Percentiles rank a stretch among this genome's conserved stretches.
Conservation (phyloP, 139 green algal species). For the Coelastrella sp. region DNA sequence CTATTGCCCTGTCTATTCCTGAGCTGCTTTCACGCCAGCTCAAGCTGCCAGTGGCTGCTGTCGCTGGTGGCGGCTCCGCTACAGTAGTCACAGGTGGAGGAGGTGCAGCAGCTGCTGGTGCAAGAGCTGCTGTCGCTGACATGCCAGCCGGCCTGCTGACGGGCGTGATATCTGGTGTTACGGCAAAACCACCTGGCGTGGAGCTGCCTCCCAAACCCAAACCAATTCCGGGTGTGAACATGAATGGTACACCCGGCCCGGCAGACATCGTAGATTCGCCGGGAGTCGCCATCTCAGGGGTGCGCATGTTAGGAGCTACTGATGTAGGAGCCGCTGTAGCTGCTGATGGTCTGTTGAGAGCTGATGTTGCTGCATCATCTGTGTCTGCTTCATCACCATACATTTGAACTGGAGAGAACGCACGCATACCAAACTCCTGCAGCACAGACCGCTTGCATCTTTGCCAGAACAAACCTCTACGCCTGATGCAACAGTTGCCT, state of each 20-base stretch:
- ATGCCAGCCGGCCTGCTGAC: constrained; percentile 21
- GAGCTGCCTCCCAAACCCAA: not conserved
- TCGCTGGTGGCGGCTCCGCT: not conserved
- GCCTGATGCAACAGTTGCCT: no score
- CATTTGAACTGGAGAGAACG: constrained; percentile 40
- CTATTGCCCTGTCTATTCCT: not conserved
- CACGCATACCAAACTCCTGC: constrained; percentile 39
- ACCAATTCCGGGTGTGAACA: constrained; percentile 43
- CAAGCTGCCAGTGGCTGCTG: not conserved
- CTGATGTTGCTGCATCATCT: constrained; percentile 13
- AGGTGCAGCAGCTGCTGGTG: not conserved
- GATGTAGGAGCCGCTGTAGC: not conserved
- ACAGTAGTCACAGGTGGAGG: no score
- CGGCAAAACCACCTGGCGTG: not conserved
- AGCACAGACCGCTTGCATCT: not conserved
- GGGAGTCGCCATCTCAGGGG: not conserved
- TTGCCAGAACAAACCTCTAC: no score
- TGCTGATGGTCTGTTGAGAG: constrained; percentile 14
- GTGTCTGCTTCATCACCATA: not conserved
- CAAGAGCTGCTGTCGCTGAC: not conserved
- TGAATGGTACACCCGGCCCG: not conserved
- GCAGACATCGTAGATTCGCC: not conserved
- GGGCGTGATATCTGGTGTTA: not conserved
- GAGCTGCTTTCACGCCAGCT: not conserved
- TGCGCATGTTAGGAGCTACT: no score